phyloP scores from a whole-genome alignment of 2,329 filamentous ascomycete species.

The Fusarium fujikuroi region DNA sequence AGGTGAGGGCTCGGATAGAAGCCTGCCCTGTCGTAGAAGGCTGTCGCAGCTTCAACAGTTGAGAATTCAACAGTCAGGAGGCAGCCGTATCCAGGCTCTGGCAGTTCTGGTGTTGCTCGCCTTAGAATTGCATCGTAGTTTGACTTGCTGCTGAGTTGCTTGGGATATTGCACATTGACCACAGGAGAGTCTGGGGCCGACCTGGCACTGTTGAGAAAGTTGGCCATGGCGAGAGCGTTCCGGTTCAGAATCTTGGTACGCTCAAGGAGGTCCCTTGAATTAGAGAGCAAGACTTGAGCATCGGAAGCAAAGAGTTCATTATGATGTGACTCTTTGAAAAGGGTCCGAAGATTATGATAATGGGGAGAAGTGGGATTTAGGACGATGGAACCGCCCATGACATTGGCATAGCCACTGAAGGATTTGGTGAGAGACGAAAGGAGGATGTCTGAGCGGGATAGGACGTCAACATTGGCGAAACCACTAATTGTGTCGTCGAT shows the following conservation, averaged over 20 bases:
- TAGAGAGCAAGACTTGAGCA: slow-evolving; percentile 57
- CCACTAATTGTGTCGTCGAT: slow-evolving; percentile 62
- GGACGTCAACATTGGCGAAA: slow-evolving; percentile 62
- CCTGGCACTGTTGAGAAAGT: slow-evolving; percentile 49
- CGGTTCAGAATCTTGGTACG: slow-evolving; percentile 54
- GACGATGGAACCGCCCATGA: slow-evolving; percentile 62
- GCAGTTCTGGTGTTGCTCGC: slow-evolving; percentile 55
- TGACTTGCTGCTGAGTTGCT: slow-evolving; percentile 47
- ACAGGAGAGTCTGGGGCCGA: slow-evolving; percentile 50
- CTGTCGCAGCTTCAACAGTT: slow-evolving; percentile 50
- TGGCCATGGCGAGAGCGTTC: slow-evolving; percentile 57
- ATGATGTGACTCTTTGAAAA: slow-evolving; percentile 43
- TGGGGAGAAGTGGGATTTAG: slow-evolving; percentile 59
- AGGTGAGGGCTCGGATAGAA: slow-evolving; percentile 65
- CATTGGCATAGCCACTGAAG: slow-evolving; percentile 66
- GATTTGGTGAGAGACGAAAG: slow-evolving; percentile 66
- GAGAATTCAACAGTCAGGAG: slow-evolving; percentile 64
- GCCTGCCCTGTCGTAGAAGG: slow-evolving; percentile 62
- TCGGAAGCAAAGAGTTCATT: slow-evolving; percentile 62
- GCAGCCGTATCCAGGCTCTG: slow-evolving; percentile 63
- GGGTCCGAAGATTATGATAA: slow-evolving; percentile 51
- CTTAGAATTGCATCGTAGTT: slow-evolving; percentile 52
- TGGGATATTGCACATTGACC: slow-evolving; percentile 58
- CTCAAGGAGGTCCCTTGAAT: slow-evolving; percentile 56
- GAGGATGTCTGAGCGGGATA: slow-evolving; percentile 60